Evolutionary conservation across 2,329 filamentous ascomycete species (phyloP), one percentile per base, ranked within the genome.

Genomic region (Huntiella decipiens): DNA sequence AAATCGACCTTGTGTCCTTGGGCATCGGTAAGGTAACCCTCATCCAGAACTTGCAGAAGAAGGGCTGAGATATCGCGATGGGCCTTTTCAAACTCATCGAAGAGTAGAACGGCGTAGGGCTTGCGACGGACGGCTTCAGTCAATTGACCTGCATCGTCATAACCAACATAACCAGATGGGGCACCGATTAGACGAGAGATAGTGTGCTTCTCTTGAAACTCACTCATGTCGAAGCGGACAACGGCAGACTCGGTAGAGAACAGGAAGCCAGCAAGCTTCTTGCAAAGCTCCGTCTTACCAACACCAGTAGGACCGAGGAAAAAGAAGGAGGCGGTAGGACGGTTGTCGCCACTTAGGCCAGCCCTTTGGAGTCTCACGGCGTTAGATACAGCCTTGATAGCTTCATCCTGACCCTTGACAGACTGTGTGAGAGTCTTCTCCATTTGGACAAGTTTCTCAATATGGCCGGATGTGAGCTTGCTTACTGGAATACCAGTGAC

Each of bases 1-100:
- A 96, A 96, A 59, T 96, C 91, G 50, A 98, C 81, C 61, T 91
- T 94, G 66, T 94, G 87, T 31, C 91, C 91, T 63, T 96, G 88
- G 0, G 85, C 78, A 58, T 96, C 91, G 0, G 88, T 96, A 43
- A 98, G 71, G 65, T 91, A 95, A 2, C 91, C 91, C 60, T 96
- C 91, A 57, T 96, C 91, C 0, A 98, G 74, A 0, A 96, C 88
- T 61, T 96, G 91, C 3, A 98, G 73, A 3, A 98, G 71, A 3
- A 98, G 68, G 0, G 87, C 81, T 0, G 85, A 92, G 53, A 96
- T 95, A 55, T 98, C 91, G 45, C 84, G 79, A 58, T 96, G 91
- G 0, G 88, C 91, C 60, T 98, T 96, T 58, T 98, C 91, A 54
- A 95, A 96, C 59, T 96, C 91, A 59, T 98, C 91, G 54, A 98